Conservation (phyloP, 108 stramenopile genomes). For the Conticribra weissflogii region DNA sequence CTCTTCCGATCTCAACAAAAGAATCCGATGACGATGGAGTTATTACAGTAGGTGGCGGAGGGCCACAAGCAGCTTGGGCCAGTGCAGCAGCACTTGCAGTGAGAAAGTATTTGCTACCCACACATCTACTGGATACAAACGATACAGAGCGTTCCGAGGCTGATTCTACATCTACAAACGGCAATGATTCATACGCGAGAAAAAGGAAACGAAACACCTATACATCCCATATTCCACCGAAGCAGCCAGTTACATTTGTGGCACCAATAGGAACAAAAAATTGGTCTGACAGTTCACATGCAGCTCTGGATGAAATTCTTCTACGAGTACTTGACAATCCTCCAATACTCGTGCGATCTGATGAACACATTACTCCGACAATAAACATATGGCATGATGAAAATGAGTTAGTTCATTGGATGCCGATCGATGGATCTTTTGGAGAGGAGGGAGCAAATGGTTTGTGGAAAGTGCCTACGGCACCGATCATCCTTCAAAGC, state of each 20-base stretch:
- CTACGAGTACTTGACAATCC: constrained; percentile 26
- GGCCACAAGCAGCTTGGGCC: constrained; percentile 61
- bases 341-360: constrained; percentile 32
- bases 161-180: not conserved
- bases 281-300: constrained; percentile 31
- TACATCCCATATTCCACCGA: constrained; percentile 22
- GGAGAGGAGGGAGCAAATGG: constrained; percentile 53
- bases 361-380: constrained; percentile 52
- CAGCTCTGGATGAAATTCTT: constrained; percentile 25
- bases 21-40: not conserved
- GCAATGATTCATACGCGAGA: not conserved
- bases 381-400: constrained; percentile 69
- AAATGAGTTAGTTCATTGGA: constrained; percentile 53
- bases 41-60: constrained; percentile 62
- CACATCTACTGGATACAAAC: not conserved
- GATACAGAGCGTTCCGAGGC: not conserved
- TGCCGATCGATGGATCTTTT: constrained; percentile 59
- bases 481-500: constrained; percentile 34
- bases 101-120: not conserved
- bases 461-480: constrained; percentile 53
- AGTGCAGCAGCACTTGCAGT: constrained; percentile 52
- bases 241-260: constrained; percentile 47
- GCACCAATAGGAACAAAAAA: constrained; percentile 48
- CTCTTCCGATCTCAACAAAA: too few relatives aligned
- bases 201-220: not conserved